Base-by-base conservation (phyloP, 2,329 filamentous ascomycete species). In the Verticillium klebahnii region DNA sequence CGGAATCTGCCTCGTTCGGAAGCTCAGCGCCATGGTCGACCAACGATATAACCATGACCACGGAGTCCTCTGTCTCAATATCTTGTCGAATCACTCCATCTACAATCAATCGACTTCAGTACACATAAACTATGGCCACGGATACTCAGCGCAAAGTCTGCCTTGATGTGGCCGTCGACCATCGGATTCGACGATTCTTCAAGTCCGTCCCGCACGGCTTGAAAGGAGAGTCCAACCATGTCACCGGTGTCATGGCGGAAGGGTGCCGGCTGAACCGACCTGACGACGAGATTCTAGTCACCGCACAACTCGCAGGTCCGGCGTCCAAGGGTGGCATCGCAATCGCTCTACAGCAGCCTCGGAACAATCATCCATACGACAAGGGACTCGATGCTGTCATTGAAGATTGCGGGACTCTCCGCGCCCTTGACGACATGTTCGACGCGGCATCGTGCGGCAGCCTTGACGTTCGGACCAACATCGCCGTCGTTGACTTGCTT, bases 321-420 rank as follows among this genome's bases (percentile, higher is more conserved):
- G 57, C 61, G 5, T 23, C 29, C 15, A 64, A 57, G 31, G 66
- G 66, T 25, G 66, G 66, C 52, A 66, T 67, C 58, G 65, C 54
- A 32, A 50, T 67, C 25, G 37, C 58, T 23, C 60, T 67, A 11
- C 66, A 67, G 56, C 63, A 67, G 56, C 66, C 66, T 9, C 66
- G 66, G 14, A 15, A 56, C 3, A 62, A 65, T 9, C 66, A 67
- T 45, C 65, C 63, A 23, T 66, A 65, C 50, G 52, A 59, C 8
- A 19, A 62, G 31, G 66, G 66, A 17, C 15, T 64, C 32, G 60
- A 61, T n/a, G 59, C 60, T 23, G 66, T 68, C 6, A 63, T 68
- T 14, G 59, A 62, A 5, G 63, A 65, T 52, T 68, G 66, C 58
- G 50, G 63, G 19, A 65, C 60, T 7, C 60, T 67, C 8, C 36